phyloP scores from a whole-genome alignment of 371 early-diverging fungal species.

The Homolaphlyctis polyrhiza region DNA sequence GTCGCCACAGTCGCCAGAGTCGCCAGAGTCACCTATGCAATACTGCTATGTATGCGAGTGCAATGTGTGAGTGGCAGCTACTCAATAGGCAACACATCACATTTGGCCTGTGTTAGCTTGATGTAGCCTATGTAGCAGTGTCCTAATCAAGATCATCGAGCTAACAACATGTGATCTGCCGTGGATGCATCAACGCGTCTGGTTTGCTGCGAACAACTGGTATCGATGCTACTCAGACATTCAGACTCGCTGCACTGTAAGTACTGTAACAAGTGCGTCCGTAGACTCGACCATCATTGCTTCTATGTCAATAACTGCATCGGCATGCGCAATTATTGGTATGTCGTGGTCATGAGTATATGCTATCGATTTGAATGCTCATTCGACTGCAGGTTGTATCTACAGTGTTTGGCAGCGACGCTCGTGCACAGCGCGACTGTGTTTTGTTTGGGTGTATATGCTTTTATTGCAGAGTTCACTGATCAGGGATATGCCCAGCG shows the following conservation, averaged over 20 bases:
- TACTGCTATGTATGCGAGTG: background rate
- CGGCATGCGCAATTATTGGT: constrained; percentile 28
- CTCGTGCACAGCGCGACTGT: background rate
- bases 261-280: constrained; percentile 31
- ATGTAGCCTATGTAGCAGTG: no score
- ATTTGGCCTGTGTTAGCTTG: background rate
- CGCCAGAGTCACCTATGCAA: background rate
- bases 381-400: background rate
- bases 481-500: background rate
- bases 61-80: background rate
- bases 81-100: background rate
- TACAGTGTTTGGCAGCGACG: background rate
- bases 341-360: background rate
- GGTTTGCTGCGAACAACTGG: background rate
- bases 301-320: constrained; percentile 33
- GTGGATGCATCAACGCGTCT: background rate
- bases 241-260: constrained; percentile 16
- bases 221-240: no score
- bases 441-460: no score
- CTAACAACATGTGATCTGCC: background rate
- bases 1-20: background rate
- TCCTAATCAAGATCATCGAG: no score
- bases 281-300: constrained; percentile 34
- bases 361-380: background rate
- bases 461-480: no score